Percentiles rank a stretch among this genome's conserved stretches.
These are phyloP conservation scores for Xylariaceae sp. DNA, from an alignment of 2,329 filamentous ascomycete species.

Conservation along the genomic window DNA sequence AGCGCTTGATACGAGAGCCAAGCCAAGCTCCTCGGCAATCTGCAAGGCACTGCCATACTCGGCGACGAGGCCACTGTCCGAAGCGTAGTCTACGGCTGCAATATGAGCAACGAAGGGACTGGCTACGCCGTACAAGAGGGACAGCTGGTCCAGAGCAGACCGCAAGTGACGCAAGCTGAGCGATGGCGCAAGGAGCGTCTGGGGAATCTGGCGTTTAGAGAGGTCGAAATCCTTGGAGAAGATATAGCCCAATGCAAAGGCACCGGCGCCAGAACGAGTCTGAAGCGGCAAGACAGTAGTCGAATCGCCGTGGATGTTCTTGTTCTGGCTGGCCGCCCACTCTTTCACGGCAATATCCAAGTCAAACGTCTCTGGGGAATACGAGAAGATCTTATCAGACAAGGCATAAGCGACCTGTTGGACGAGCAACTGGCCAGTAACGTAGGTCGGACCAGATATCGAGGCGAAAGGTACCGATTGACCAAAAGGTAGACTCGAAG, in stretches of 20 bases:
- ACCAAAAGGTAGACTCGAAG: conserved; percentile 55
- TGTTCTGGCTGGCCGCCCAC: conserved; percentile 67
- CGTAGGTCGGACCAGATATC: conserved; percentile 84
- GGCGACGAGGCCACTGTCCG: conserved; percentile 67
- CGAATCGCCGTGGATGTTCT: conserved; percentile 77
- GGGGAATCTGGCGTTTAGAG: conserved; percentile 84
- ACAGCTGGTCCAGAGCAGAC: conserved; percentile 83
- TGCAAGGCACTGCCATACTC: conserved; percentile 81
- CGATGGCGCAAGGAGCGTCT: conserved; percentile 84
- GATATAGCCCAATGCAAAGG: conserved; percentile 91
- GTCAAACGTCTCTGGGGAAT: conserved; percentile 90
- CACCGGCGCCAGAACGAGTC: conserved; percentile 82
- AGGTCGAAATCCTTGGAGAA: conserved; percentile 97
- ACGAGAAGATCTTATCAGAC: conserved; percentile 96
- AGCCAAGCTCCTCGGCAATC: conserved; percentile 82
- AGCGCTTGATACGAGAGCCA: conserved; percentile 79
- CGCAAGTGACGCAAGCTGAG: conserved; percentile 77
- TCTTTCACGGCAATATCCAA: conserved; percentile 77
- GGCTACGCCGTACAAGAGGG: conserved; percentile 83
- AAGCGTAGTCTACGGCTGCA: conserved; percentile 81
- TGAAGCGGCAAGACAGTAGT: conserved; percentile 78
- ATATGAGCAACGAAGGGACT: conserved; percentile 92
- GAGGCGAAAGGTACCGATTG: conserved; percentile 50
- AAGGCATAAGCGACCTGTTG: conserved; percentile 95
- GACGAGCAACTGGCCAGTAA: conserved; percentile 87